phyloP scores from a whole-genome alignment of 31 red algal species.

The Odonthalia washingtoniensis region DNA sequence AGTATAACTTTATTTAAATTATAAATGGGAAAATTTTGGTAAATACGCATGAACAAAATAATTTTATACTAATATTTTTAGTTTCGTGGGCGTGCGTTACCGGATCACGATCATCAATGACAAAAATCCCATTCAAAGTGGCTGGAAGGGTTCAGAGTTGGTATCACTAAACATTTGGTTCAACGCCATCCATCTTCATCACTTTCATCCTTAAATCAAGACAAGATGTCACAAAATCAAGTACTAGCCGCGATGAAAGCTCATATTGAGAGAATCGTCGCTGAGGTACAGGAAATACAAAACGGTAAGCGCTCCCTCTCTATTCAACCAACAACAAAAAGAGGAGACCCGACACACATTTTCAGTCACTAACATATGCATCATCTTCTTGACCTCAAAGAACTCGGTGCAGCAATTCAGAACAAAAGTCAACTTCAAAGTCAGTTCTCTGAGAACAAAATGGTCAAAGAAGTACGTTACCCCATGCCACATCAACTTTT shows the following conservation, averaged over 20 bases:
- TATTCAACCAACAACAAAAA: background rate
- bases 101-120: too few species aligned
- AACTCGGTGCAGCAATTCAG: slow-evolving; percentile 49
- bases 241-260: slow-evolving; percentile 70
- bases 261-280: slow-evolving; percentile 67
- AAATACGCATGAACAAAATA: too few species aligned
- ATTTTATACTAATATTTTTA: too few species aligned
- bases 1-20: too few species aligned
- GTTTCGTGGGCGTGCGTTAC: too few species aligned
- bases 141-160: too few species aligned
- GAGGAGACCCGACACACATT: background rate
- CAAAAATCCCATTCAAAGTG: too few species aligned
- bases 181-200: too few species aligned
- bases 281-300: slow-evolving; percentile 57
- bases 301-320: slow-evolving; percentile 51
- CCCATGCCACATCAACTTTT: background rate
- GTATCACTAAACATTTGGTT: too few species aligned
- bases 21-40: too few species aligned
- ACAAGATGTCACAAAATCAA: slow-evolving; percentile 56
- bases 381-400: slow-evolving; percentile 34
- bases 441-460: slow-evolving; percentile 74
- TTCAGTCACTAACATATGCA: background rate
- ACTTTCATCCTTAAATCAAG: too few species aligned
- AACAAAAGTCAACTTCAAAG: slow-evolving; percentile 57
- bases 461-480: slow-evolving; percentile 70